A percentile compares a stretch with the other conserved stretches of the same genome.
phyloP scores from a whole-genome alignment of 257 asterid species.

The Handroanthus guayacan region DNA sequence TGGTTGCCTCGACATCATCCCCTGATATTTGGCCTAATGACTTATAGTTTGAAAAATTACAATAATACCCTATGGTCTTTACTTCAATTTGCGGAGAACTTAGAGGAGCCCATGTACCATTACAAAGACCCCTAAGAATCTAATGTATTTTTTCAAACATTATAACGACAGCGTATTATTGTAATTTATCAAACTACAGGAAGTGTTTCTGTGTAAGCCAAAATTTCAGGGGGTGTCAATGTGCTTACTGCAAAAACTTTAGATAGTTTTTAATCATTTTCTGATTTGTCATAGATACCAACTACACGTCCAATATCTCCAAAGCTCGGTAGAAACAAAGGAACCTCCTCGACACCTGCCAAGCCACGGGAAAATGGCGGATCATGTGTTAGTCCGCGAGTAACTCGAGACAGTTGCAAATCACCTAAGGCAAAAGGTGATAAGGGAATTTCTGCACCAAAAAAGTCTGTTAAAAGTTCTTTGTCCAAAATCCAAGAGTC shows the following conservation, averaged over 20 bases:
- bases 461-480: slow-evolving; percentile 47
- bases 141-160: background rate
- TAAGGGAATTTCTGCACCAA: slow-evolving; percentile 38
- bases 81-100: too few relatives aligned
- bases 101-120: too few relatives aligned
- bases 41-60: too few relatives aligned
- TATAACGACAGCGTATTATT: background rate
- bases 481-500: slow-evolving; percentile 42
- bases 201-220: too few relatives aligned
- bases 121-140: too few relatives aligned
- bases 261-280: background rate
- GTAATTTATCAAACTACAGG: too few relatives aligned
- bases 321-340: slow-evolving; percentile 78
- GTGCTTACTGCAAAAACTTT: background rate
- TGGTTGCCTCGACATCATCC: too few relatives aligned
- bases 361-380: slow-evolving; percentile 51
- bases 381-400: slow-evolving; percentile 51
- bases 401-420: slow-evolving; percentile 38
- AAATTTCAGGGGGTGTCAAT: too few relatives aligned
- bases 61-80: too few relatives aligned
- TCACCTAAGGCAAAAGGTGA: slow-evolving; percentile 47
- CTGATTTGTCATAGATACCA: slow-evolving; percentile 59
- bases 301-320: slow-evolving; percentile 85
- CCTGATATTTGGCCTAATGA: too few relatives aligned
- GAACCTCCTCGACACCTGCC: slow-evolving; percentile 31